phyloP scores from a whole-genome alignment of 2,329 filamentous ascomycete species.

The Alternaria longipes region DNA sequence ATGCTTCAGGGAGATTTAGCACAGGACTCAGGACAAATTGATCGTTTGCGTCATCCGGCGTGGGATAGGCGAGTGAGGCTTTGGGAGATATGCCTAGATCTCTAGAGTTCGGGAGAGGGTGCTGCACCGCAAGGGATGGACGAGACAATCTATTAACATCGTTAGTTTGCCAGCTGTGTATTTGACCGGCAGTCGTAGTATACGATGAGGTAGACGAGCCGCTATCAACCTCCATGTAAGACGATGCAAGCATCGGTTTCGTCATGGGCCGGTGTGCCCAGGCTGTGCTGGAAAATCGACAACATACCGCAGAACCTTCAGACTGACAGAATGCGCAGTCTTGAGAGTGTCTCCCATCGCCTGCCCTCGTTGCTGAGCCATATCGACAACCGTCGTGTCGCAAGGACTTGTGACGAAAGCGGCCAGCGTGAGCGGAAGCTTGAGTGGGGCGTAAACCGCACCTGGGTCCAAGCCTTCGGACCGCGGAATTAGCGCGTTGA shows the following conservation, averaged over 20 bases:
- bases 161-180: neutral
- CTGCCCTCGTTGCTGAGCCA: conserved; percentile 53
- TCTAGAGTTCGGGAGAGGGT: conserved; percentile 67
- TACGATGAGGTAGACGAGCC: neutral
- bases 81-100: conserved; percentile 63
- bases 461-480: conserved; percentile 7
- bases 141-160: conserved; percentile 74
- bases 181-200: neutral
- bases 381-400: conserved; percentile 24
- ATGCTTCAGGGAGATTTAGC: conserved; percentile 87
- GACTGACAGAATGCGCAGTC: conserved; percentile 78
- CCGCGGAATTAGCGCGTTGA: conserved; percentile 15
- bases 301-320: conserved; percentile 82
- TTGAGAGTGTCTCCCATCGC: conserved; percentile 52
- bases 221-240: too few relatives aligned
- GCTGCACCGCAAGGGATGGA: conserved; percentile 77
- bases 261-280: neutral
- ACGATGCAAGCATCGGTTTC: neutral
- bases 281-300: neutral
- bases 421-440: conserved; percentile 19
- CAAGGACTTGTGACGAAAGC: conserved; percentile 17
- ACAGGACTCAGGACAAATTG: conserved; percentile 67
- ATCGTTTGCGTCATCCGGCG: conserved; percentile 56
- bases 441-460: conserved; percentile 20
- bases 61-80: conserved; percentile 75